Base-by-base conservation (phyloP, 306 rosid genomes). In the Medicago arabica region DNA sequence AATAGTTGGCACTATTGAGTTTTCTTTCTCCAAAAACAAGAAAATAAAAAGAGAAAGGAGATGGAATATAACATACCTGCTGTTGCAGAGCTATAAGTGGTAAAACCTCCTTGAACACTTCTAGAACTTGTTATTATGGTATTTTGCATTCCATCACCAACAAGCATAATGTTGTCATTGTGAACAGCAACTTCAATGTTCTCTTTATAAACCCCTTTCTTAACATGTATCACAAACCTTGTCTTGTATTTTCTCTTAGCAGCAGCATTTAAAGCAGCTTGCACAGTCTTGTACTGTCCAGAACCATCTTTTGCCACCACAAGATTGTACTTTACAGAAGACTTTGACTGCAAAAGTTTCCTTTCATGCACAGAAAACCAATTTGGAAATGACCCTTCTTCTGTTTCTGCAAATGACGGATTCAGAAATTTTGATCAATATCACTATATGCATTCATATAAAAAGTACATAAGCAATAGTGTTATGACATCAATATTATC, bases 261-360 rank as follows among this genome's bases (percentile, higher is more conserved):
- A 0, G 98, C 94, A 15, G 71, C 83, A 47, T 93, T 5, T 0
- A 93, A 21, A 1, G 97, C 98, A 0, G 82, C 91, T 85, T 94
- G 98, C 18, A 94, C 89, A 0, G 83, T 83, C 77, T 12, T 82
- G 68, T 74, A 93, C 49, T 85, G 46, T 31, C 98, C 98, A 0
- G 96, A 85, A 4, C 97, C 97, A 44, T 91, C 98, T 84, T 88
- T 88, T 1, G 97, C 98, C 60, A 94, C 98, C 73, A 94, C 91
- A 28, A 89, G 39, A 23, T 87, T 16, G 0, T 87, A 86, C 73
- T 81, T 89, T 23, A 91, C 46, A 0, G 59, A 0, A 4, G 74
- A 15, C 0, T 31, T 61, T 15, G 78, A 7, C 17, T 70, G 54
- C 89, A 91, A 67, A 64, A 91, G 78, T 71, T 72, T 87, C 80